These are phyloP conservation scores for Ceratobasidium sp. DNA, from an alignment of 1,284 basidiomycete genomes.

Conservation along the genomic window DNA sequence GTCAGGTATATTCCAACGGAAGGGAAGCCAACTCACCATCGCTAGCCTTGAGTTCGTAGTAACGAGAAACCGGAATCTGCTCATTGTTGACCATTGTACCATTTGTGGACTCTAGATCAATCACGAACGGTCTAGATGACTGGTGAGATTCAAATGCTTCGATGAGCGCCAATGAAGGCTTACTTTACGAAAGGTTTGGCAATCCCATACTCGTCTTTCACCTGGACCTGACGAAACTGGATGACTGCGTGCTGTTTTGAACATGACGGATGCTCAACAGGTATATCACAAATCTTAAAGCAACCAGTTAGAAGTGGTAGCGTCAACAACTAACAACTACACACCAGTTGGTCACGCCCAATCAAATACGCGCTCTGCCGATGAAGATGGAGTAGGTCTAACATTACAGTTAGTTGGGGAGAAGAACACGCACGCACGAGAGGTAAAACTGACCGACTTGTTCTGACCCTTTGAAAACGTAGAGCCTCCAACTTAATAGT, in stretches of 20 bases:
- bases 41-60: conserved; percentile 87
- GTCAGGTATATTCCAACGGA: not conserved
- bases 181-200: conserved; percentile 82
- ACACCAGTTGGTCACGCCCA: conserved; percentile 85
- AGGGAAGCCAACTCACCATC: conserved; percentile 71
- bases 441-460: conserved; percentile 78
- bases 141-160: conserved; percentile 19
- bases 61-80: conserved; percentile 85
- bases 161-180: conserved; percentile 51
- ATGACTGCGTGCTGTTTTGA: conserved; percentile 99
- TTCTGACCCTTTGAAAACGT: conserved; percentile 95
- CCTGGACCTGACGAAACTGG: conserved; percentile 88
- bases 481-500: conserved; percentile 88
- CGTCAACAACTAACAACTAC: conserved; percentile 43
- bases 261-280: conserved; percentile 93
- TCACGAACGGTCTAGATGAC: conserved; percentile 82
- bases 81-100: conserved; percentile 91
- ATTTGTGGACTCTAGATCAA: conserved; percentile 97
- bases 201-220: conserved; percentile 89
- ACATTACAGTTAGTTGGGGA: not conserved
- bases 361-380: conserved; percentile 94
- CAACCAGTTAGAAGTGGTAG: not conserved
- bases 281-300: conserved; percentile 76
- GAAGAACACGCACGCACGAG: not conserved
- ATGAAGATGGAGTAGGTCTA: conserved; percentile 90